phyloP scores from a whole-genome alignment of 2,329 filamentous ascomycete species.

The Sordariomycetes sp. region DNA sequence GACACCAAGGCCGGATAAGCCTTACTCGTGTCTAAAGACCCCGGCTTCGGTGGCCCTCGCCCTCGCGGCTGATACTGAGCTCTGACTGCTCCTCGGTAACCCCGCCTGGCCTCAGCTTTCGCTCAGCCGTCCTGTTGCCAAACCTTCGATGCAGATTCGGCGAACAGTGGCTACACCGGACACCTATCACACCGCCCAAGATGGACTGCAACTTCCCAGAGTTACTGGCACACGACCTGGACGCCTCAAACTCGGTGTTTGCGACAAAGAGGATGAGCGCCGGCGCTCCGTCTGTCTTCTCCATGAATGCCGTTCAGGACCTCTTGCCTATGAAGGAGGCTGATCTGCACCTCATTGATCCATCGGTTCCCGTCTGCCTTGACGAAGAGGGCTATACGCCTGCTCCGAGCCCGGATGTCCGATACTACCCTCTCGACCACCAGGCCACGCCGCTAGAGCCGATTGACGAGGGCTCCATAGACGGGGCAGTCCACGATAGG shows the following conservation, averaged over 20 bases:
- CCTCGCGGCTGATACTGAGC: too few relatives aligned
- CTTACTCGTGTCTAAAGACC: too few relatives aligned
- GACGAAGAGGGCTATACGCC: conserved; percentile 1
- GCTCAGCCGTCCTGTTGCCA: background rate
- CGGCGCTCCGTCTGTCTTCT: conserved; percentile 30
- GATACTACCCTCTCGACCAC: background rate
- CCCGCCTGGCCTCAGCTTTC: background rate
- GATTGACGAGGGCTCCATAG: conserved; percentile 3
- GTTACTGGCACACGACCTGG: conserved; percentile 42
- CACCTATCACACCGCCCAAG: background rate
- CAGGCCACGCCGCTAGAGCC: conserved; percentile 2
- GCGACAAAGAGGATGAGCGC: conserved; percentile 40
- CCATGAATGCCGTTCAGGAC: conserved; percentile 9
- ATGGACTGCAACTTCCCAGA: conserved; percentile 40
- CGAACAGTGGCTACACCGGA: background rate
- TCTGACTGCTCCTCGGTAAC: background rate
- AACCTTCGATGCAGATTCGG: background rate
- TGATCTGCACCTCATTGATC: background rate
- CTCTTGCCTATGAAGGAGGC: background rate
- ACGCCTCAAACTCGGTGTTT: conserved; percentile 36
- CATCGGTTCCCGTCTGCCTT: background rate
- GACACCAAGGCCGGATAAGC: too few relatives aligned
- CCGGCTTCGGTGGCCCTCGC: too few relatives aligned
- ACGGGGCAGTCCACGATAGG: background rate
- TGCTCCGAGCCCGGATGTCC: background rate